Percentiles rank a stretch among this genome's conserved stretches.
Conservation (phyloP, 2,329 filamentous ascomycete genomes). For the Claviceps quebecensis region DNA sequence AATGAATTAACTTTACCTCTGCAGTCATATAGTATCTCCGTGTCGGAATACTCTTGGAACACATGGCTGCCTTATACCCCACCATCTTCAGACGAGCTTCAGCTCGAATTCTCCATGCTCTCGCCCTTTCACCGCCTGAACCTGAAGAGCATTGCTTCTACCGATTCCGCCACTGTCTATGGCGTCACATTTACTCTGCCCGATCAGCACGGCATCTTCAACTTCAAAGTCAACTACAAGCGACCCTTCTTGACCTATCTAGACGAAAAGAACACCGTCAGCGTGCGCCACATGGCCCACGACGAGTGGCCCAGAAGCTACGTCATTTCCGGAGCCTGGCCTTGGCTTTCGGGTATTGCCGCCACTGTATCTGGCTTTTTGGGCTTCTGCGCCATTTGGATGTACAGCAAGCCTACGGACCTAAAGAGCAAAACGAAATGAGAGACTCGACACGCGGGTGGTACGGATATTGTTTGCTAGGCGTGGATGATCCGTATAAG, state of each 20-base stretch:
- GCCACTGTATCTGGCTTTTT: conserved; percentile 76
- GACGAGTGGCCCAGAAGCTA: conserved; percentile 91
- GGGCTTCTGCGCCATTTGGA: conserved; percentile 73
- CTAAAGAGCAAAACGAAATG: conserved; percentile 18
- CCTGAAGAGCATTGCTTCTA: conserved; percentile 42
- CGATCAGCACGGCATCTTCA: conserved; percentile 98
- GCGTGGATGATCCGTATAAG: neutral
- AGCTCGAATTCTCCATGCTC: conserved; percentile 98
- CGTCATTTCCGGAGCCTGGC: conserved; percentile 81
- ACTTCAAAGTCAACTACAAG: conserved; percentile 96
- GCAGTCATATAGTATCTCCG: conserved; percentile 71
- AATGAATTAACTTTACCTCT: neutral
- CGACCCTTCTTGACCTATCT: conserved; percentile 78
- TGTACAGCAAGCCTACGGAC: conserved; percentile 47
- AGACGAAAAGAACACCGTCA: conserved; percentile 90
- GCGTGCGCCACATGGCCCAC: conserved; percentile 91
- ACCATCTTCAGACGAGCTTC: conserved; percentile 57
- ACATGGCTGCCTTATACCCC: conserved; percentile 62
- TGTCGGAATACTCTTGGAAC: conserved; percentile 72
- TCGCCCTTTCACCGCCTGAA: conserved; percentile 88
- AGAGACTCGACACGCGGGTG: neutral
- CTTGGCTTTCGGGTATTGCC: conserved; percentile 81
- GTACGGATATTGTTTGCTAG: neutral
- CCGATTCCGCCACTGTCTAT: conserved; percentile 58
- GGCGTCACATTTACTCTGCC: conserved; percentile 65